Percentiles rank a stretch among this genome's conserved stretches.
phyloP scores from a whole-genome alignment of 768 basidiomycete species.

The Russula ochroleuca region DNA sequence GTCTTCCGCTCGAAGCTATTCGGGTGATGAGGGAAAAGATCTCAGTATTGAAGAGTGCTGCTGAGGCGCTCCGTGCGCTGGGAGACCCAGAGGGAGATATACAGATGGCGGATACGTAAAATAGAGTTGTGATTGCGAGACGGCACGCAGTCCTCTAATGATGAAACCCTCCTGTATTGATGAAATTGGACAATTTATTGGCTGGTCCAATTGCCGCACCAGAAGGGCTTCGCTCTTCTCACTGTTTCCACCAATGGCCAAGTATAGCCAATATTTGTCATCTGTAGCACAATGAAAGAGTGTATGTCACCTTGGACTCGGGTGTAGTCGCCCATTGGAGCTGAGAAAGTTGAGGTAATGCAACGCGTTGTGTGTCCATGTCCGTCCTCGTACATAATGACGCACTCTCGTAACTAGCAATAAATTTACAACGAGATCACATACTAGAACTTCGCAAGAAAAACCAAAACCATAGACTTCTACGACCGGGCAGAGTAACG shows the following conservation, averaged over 20 bases:
- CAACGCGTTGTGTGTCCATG: too few species aligned
- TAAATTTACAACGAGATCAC: not conserved
- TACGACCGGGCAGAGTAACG: constrained; percentile 1
- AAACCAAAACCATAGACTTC: not conserved
- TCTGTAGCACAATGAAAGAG: too few species aligned
- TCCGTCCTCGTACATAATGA: not conserved
- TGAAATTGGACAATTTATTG: not conserved
- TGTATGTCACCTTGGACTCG: too few species aligned
- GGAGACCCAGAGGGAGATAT: constrained; percentile 41
- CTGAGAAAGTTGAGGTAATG: too few species aligned
- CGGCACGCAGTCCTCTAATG: not conserved
- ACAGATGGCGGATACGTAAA: constrained; percentile 46
- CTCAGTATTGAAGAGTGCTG: constrained; percentile 51
- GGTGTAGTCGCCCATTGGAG: too few species aligned
- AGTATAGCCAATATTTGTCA: too few species aligned
- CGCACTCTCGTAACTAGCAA: not conserved
- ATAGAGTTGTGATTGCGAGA: not conserved
- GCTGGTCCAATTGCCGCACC: not conserved
- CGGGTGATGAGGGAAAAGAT: constrained; percentile 82
- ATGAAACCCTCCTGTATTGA: not conserved
- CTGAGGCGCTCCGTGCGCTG: constrained; percentile 51
- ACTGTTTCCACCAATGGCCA: not conserved
- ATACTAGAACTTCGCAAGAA: not conserved
- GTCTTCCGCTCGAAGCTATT: constrained; percentile 75
- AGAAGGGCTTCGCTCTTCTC: not conserved